Evolutionary conservation across 2,329 filamentous ascomycete species (phyloP).

Genomic region (Zymoseptoria ardabiliae): DNA sequence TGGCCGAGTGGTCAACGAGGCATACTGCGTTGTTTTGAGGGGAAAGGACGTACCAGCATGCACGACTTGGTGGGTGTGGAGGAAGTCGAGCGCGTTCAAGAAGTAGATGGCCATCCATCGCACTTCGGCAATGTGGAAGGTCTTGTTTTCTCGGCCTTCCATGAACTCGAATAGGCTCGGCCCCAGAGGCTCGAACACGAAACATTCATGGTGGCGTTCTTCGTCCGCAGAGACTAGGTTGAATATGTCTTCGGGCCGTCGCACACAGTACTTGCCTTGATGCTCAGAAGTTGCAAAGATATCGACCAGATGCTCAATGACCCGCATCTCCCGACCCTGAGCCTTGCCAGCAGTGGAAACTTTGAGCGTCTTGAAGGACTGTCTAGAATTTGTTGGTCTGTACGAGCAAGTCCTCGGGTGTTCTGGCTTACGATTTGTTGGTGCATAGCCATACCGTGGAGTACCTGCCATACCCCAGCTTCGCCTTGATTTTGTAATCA

Average conservation of each 20-base stretch:
- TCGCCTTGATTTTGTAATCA: slow-evolving; percentile 34
- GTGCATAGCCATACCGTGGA: slow-evolving; percentile 38
- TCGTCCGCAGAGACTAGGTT: slow-evolving; percentile 9
- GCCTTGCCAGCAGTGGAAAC: too few relatives aligned
- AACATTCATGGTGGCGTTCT: slow-evolving; percentile 19
- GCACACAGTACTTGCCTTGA: slow-evolving; percentile 10
- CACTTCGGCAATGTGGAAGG: slow-evolving; percentile 13
- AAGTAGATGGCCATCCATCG: slow-evolving; percentile 16
- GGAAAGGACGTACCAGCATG: slow-evolving; percentile 16
- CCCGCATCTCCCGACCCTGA: neutral
- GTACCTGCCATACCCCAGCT: slow-evolving; percentile 35
- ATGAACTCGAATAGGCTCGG: neutral
- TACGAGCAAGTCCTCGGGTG: too few relatives aligned
- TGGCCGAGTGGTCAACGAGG: neutral
- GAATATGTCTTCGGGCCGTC: slow-evolving; percentile 23
- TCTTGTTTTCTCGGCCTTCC: slow-evolving; percentile 11
- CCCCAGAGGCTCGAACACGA: slow-evolving; percentile 21
- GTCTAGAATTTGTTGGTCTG: neutral
- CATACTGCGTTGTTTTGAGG: too few relatives aligned
- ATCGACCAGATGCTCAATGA: neutral
- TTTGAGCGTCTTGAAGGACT: neutral
- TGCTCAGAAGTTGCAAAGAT: neutral
- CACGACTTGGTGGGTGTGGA: slow-evolving; percentile 16
- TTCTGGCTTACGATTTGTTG: slow-evolving; percentile 22
- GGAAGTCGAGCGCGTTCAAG: slow-evolving; percentile 12